Conservation (phyloP, 768 basidiomycete genomes). For the Boletellus emodensis region DNA sequence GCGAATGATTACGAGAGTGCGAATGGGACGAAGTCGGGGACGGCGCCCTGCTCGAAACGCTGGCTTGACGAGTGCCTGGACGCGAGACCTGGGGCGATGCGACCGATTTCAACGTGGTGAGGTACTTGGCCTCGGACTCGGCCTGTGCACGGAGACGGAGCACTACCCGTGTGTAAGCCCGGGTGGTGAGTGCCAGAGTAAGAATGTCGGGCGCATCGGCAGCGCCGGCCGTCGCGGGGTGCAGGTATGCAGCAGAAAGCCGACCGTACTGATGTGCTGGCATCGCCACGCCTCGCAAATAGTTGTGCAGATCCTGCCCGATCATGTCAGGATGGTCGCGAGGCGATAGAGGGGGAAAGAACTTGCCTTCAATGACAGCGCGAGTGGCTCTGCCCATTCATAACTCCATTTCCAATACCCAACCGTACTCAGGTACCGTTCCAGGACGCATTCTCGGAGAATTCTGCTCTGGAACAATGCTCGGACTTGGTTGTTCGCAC, state of each 20-base stretch:
- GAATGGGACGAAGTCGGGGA: conserved; percentile 49
- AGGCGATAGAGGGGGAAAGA: neutral
- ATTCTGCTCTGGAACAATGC: conserved; percentile 45
- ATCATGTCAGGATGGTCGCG: conserved; percentile 6
- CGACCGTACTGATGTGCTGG: conserved; percentile 71
- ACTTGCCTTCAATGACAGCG: conserved; percentile 59
- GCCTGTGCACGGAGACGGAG: conserved; percentile 76
- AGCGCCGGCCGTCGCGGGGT: conserved; percentile 41
- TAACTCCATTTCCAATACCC: conserved; percentile 67
- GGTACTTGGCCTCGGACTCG: conserved; percentile 46
- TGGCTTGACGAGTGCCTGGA: conserved; percentile 34
- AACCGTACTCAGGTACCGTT: conserved; percentile 64
- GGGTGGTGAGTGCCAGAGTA: conserved; percentile 54
- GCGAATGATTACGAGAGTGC: conserved; percentile 38
- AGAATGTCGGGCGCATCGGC: conserved; percentile 42
- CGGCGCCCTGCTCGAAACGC: conserved; percentile 58
- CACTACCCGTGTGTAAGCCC: conserved; percentile 78
- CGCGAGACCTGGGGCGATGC: conserved; percentile 21
- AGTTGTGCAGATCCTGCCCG: conserved; percentile 68
- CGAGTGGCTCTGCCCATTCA: conserved; percentile 56
- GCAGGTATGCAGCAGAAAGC: conserved; percentile 54
- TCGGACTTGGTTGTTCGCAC: conserved; percentile 53
- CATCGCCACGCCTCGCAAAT: conserved; percentile 74
- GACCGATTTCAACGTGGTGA: conserved; percentile 12
- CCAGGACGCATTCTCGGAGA: conserved; percentile 62